Evolutionary conservation across 2,329 filamentous ascomycete species (phyloP), one percentile per base, ranked within the genome.

Genomic region (Tolypocladium guangdongense): DNA sequence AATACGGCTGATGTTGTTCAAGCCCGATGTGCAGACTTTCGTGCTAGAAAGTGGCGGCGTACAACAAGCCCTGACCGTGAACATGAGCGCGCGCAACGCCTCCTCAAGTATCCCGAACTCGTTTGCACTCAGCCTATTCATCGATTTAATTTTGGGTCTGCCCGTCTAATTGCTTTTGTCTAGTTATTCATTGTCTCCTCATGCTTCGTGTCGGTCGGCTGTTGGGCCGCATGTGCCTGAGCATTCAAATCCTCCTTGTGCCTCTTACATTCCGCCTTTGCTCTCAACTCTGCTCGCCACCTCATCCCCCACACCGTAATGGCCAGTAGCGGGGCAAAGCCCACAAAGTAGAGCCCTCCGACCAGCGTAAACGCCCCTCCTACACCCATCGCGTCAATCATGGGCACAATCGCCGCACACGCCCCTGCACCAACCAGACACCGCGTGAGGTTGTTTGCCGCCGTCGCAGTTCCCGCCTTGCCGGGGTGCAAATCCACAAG

Each of bases 401-500:
- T 72, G 12, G 75, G 75, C 4, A 77, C 62, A 22, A 83, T 75
- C 2, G 75, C 68, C 0, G 76, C 78, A 18, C 72, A 78, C 2
- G 74, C 74, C 0, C 69, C 74, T 0, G 81, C 81, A 0, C 78
- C 80, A 2, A 83, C 60, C 3, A 79, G 62, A 53, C 81, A 84
- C 6, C 80, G 64, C 1, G 75, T 72, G 16, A 84, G 59, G 55
- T 83, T 83, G 55, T 78, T 80, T 0, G 78, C 74, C 0, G 80
- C 80, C 1, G 78, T 78, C 0, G 78, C 80, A 0, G 77, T 76
- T 0, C 76, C 78, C 0, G 79, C 74, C 20, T 70, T 71, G 0
- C 69, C 69, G 0, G 78, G 78, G 54, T 80, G 75, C 8, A 83
- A 69, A 57, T 84, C 81, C 4, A 82, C 71, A 2, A 83, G 68